These are phyloP conservation scores for Phytophthora idaei DNA, from an alignment of 352 stramenopile species.

Conservation along the genomic window DNA sequence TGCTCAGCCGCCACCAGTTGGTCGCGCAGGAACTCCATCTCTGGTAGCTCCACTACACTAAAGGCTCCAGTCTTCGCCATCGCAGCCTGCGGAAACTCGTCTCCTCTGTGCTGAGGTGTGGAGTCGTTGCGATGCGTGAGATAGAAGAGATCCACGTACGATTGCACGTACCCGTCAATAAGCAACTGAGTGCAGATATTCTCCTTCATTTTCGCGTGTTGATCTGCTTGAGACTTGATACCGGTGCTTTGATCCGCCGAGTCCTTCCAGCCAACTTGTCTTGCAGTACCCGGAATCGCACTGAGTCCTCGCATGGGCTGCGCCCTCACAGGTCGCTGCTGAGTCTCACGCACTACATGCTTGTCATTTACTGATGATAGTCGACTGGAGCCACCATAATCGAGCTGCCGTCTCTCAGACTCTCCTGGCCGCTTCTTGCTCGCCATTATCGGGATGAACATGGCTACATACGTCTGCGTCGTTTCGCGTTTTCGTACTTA, in stretches of 20 bases:
- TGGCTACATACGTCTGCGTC: slow-evolving; percentile 30
- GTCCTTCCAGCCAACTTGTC: slow-evolving; percentile 24
- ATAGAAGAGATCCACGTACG: slow-evolving; percentile 95
- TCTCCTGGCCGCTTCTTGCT: slow-evolving; percentile 30
- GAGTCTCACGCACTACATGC: slow-evolving; percentile 44
- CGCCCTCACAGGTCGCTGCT: slow-evolving; percentile 57
- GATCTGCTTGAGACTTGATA: slow-evolving; percentile 31
- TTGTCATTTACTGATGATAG: slow-evolving; percentile 15
- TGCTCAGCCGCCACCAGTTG: slow-evolving; percentile 89
- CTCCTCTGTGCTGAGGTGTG: slow-evolving; percentile 3
- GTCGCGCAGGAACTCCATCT: slow-evolving; percentile 90
- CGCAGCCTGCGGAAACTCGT: not conserved
- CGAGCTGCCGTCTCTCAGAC: slow-evolving; percentile 14
- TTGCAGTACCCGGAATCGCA: slow-evolving; percentile 5
- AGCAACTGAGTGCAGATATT: slow-evolving; percentile 89
- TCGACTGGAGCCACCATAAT: slow-evolving; percentile 8
- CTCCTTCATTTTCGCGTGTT: slow-evolving; percentile 74
- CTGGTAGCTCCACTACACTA: slow-evolving; percentile 37
- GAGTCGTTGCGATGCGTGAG: slow-evolving; percentile 85
- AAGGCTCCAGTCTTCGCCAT: slow-evolving; percentile 11
- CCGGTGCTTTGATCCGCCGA: slow-evolving; percentile 3
- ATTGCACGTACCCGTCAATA: slow-evolving; percentile 90
- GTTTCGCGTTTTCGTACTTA: slow-evolving; percentile 29
- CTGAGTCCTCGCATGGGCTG: slow-evolving; percentile 65
- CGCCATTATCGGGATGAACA: slow-evolving; percentile 22